phyloP scores from a whole-genome alignment of 192 early-diverging fungal genomes.

The Allomyces macrogynus region DNA sequence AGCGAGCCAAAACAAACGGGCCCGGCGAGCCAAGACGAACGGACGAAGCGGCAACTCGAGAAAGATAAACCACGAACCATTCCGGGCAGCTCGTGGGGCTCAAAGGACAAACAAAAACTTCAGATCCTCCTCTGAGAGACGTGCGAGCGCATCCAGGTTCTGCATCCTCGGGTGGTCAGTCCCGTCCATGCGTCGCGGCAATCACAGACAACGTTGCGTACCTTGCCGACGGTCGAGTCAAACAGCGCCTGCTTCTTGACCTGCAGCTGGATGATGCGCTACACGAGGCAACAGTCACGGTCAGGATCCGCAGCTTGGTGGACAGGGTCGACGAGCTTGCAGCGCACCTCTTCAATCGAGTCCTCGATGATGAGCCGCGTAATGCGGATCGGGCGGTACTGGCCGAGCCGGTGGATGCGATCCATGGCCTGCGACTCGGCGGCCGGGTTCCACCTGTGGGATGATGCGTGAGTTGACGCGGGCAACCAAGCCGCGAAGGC shows the following conservation, averaged over 20 bases:
- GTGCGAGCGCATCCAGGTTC: constrained; percentile 52
- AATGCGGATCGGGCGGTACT: constrained; percentile 72
- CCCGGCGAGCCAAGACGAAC: too few relatives aligned
- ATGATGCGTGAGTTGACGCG: background rate
- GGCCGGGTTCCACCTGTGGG: constrained; percentile 41
- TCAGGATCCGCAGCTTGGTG: background rate
- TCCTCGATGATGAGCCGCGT: constrained; percentile 80
- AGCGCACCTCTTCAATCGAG: constrained; percentile 46
- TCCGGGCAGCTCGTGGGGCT: background rate
- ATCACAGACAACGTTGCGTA: background rate
- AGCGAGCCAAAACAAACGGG: too few relatives aligned
- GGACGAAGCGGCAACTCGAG: too few relatives aligned
- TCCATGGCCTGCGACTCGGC: constrained; percentile 69
- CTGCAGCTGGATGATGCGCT: constrained; percentile 72
- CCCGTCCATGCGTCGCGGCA: background rate
- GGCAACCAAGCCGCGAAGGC: background rate
- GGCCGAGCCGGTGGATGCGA: constrained; percentile 82
- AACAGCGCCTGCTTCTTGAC: constrained; percentile 85
- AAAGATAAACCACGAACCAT: too few relatives aligned
- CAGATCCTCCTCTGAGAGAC: constrained; percentile 54
- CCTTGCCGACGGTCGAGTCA: constrained; percentile 60
- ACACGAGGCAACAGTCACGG: background rate
- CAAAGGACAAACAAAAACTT: constrained; percentile 65
- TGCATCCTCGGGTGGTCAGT: constrained; percentile 7
- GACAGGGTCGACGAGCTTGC: background rate